These are phyloP conservation scores for Coccomyxa subellipsoidea DNA, from an alignment of 163 green algal species.

Conservation along the genomic window DNA sequence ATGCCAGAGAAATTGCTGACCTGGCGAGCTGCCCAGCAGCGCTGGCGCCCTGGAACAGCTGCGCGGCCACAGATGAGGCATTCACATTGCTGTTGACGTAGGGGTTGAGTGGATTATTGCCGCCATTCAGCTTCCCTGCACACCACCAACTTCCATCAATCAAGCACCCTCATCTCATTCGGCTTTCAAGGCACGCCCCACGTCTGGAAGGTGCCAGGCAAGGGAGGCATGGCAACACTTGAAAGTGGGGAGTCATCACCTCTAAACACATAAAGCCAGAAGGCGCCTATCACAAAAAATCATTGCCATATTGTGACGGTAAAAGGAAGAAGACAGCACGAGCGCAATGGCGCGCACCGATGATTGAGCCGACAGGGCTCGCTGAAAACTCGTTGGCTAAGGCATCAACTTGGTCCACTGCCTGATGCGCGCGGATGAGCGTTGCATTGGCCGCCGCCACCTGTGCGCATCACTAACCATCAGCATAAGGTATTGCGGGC, in stretches of 20 bases:
- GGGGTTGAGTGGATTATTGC: slow-evolving; percentile 4
- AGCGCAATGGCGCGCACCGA: background rate
- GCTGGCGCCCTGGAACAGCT: background rate
- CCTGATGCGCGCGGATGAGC: background rate
- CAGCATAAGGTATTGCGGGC: too few species aligned
- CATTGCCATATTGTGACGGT: too few species aligned
- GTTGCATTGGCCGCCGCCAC: slow-evolving; percentile 2
- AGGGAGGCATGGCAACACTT: too few species aligned
- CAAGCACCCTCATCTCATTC: background rate
- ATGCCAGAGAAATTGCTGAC: background rate
- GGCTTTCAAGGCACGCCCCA: too few species aligned
- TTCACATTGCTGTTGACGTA: background rate
- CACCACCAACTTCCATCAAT: background rate
- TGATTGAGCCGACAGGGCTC: background rate
- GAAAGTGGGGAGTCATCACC: too few species aligned
- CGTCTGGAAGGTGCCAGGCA: too few species aligned
- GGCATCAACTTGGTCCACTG: background rate
- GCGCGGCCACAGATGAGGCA: background rate
- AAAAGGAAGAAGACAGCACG: background rate
- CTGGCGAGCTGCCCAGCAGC: background rate
- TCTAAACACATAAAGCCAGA: too few species aligned
- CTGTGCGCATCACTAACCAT: too few species aligned
- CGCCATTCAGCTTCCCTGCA: slow-evolving; percentile 7
- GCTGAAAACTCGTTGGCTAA: background rate
- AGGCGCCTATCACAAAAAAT: too few species aligned